These are phyloP conservation scores for Hymenoscyphus salicellus DNA, from an alignment of 2,329 filamentous ascomycete genomes.

Conservation along the genomic window DNA sequence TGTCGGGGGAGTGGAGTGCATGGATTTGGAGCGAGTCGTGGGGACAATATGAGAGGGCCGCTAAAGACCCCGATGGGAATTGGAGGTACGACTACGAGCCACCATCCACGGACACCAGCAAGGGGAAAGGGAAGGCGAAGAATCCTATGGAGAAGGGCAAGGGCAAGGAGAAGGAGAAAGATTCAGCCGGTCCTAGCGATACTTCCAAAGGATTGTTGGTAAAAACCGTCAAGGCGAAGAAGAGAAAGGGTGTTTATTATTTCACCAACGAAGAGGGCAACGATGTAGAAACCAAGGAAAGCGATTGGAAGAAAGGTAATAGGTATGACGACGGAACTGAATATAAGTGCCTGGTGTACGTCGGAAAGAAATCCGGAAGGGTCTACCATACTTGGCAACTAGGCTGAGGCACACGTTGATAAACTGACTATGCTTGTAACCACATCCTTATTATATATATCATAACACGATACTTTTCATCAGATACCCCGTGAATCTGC, in stretches of 20 bases:
- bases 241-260: slow-evolving; percentile 10
- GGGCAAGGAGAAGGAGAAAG: slow-evolving; percentile 3
- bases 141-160: background rate
- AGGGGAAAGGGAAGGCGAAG: slow-evolving; percentile 7
- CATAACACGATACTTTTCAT: too few relatives aligned
- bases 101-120: background rate
- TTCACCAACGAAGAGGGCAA: slow-evolving; percentile 8
- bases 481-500: too few relatives aligned
- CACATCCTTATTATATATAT: too few relatives aligned
- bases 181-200: slow-evolving; percentile 1
- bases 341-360: too few relatives aligned
- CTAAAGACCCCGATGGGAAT: slow-evolving; percentile 8
- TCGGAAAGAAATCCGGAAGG: too few relatives aligned
- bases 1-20: slow-evolving; percentile 7
- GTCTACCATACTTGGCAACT: too few relatives aligned
- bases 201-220: background rate
- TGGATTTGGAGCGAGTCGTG: slow-evolving; percentile 9
- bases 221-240: slow-evolving; percentile 3
- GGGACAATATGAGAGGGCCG: slow-evolving; percentile 10
- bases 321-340: too few relatives aligned
- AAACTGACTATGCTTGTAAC: too few relatives aligned
- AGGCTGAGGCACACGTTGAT: too few relatives aligned
- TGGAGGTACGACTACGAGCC: slow-evolving; percentile 9
- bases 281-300: slow-evolving; percentile 6
- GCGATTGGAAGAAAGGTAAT: slow-evolving; percentile 1